Percentiles rank a stretch among this genome's conserved stretches.
These are phyloP conservation scores for Thelonectria olida DNA, from an alignment of 2,329 filamentous ascomycete species.

Conservation along the genomic window DNA sequence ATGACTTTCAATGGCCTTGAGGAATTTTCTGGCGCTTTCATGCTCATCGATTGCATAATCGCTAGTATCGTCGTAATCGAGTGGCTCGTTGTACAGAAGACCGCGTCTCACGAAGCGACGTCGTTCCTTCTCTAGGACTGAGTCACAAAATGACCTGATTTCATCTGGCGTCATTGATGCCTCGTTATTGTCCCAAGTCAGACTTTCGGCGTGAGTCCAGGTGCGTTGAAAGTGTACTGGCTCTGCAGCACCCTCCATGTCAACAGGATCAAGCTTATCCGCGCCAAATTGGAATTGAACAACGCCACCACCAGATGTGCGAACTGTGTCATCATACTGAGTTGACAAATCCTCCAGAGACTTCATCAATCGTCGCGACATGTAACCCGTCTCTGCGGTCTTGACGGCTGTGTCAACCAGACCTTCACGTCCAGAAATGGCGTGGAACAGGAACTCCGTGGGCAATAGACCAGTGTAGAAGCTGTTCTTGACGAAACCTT, in stretches of 20 bases:
- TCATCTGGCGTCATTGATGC: constrained; percentile 77
- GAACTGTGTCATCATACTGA: constrained; percentile 92
- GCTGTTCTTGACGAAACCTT: constrained; percentile 96
- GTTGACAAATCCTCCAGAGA: constrained; percentile 94
- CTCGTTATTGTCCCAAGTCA: constrained; percentile 84
- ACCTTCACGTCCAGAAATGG: constrained; percentile 97
- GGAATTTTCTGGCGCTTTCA: constrained; percentile 84
- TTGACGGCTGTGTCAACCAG: constrained; percentile 98
- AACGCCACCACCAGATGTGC: constrained; percentile 86
- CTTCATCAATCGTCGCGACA: constrained; percentile 98
- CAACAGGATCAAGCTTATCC: constrained; percentile 92
- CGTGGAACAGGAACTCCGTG: constrained; percentile 97
- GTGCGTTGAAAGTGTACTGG: constrained; percentile 93
- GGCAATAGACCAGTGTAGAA: constrained; percentile 94
- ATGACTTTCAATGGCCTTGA: constrained; percentile 80
- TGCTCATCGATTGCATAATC: constrained; percentile 78
- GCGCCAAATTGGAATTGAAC: constrained; percentile 98
- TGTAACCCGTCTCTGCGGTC: constrained; percentile 98
- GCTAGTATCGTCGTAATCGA: constrained; percentile 76
- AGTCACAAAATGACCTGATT: constrained; percentile 73
- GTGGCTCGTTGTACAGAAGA: constrained; percentile 67
- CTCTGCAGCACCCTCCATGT: constrained; percentile 95
- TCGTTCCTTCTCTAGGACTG: constrained; percentile 74
- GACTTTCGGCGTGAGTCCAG: constrained; percentile 80
- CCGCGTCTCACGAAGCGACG: constrained; percentile 69